Evolutionary conservation across 140 eudicot species (phyloP).

Genomic region (Cichorium intybus): DNA sequence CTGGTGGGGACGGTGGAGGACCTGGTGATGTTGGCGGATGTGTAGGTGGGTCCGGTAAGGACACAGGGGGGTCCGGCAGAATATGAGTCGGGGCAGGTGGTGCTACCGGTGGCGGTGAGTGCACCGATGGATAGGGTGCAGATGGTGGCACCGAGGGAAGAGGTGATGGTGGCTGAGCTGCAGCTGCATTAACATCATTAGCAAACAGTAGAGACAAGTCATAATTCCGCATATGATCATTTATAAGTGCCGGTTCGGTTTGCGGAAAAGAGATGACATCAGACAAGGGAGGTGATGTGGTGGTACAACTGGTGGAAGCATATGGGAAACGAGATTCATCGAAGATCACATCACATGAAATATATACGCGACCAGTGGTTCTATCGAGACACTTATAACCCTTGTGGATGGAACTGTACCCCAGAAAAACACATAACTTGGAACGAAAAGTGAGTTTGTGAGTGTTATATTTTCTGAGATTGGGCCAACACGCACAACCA

Average conservation of each 20-base stretch:
- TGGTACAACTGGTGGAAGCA: neutral
- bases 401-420: neutral
- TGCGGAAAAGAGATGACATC: neutral
- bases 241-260: neutral
- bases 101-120: too few relatives aligned
- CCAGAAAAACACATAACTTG: neutral
- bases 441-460: neutral
- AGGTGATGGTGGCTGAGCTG: too few relatives aligned
- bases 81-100: too few relatives aligned
- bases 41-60: too few relatives aligned
- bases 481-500: slow-evolving; percentile 7
- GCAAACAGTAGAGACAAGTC: too few relatives aligned
- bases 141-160: too few relatives aligned
- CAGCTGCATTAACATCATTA: neutral
- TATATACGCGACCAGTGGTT: neutral
- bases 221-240: neutral
- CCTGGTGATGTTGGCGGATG: too few relatives aligned
- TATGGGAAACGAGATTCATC: neutral
- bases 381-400: too few relatives aligned
- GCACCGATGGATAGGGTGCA: too few relatives aligned
- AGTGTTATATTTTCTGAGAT: neutral
- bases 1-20: too few relatives aligned
- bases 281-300: neutral
- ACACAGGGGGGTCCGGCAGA: too few relatives aligned
- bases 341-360: neutral